Evolutionary conservation across 1,284 basidiomycete genomes (phyloP).

Genomic region (Pyrrhoderma noxium): DNA sequence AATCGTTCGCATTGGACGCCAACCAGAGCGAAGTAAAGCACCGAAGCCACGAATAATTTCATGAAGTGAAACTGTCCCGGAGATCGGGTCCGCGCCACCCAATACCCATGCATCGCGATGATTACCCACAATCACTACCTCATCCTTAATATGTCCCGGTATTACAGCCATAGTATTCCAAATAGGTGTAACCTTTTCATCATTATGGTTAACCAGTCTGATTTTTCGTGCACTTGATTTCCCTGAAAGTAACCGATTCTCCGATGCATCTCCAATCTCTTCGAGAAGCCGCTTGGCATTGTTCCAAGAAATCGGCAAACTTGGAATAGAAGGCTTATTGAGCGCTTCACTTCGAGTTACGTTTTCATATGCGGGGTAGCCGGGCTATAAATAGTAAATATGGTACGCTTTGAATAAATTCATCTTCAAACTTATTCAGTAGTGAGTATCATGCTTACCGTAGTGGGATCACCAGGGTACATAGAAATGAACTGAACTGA

Average conservation of each 20-base stretch:
- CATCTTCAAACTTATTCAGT: no score
- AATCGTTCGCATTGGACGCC: constrained; percentile 86
- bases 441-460: neutral
- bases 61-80: constrained; percentile 80
- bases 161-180: constrained; percentile 89
- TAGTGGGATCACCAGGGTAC: constrained; percentile 78
- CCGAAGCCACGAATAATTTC: constrained; percentile 85
- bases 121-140: constrained; percentile 80
- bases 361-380: constrained; percentile 81
- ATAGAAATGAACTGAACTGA: constrained; percentile 76
- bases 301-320: constrained; percentile 67
- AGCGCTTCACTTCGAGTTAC: constrained; percentile 60
- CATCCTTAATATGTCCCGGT: constrained; percentile 81
- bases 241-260: constrained; percentile 37
- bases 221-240: constrained; percentile 41
- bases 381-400: constrained; percentile 47
- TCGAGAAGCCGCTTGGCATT: constrained; percentile 57
- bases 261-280: constrained; percentile 40
- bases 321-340: constrained; percentile 80
- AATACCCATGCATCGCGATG: constrained; percentile 71
- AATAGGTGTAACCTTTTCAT: constrained; percentile 74
- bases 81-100: constrained; percentile 81
- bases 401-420: no score
- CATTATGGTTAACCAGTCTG: constrained; percentile 62
- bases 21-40: constrained; percentile 62